These are phyloP conservation scores for Melanomma pulvis-pyrius DNA, from an alignment of 495 filamentous ascomycete genomes.

Conservation along the genomic window DNA sequence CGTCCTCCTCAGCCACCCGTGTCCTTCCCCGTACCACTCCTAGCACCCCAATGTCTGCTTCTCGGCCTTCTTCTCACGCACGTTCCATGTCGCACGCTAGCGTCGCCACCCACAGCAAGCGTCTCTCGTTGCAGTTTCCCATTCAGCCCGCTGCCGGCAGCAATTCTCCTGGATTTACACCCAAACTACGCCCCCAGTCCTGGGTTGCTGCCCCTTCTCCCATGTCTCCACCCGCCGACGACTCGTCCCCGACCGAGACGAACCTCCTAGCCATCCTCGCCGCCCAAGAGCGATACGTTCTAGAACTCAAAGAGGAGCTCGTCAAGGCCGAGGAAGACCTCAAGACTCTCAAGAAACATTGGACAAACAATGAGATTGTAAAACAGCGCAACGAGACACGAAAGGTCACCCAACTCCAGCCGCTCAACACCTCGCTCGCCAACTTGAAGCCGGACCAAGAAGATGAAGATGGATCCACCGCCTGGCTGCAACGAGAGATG, in stretches of 20 bases:
- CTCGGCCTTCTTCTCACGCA: conserved; percentile 19
- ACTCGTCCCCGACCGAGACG: conserved; percentile 64
- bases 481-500: conserved; percentile 55
- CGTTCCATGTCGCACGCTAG: conserved; percentile 38
- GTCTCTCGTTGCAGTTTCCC: conserved; percentile 80
- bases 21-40: conserved; percentile 12
- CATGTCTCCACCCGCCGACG: conserved; percentile 54
- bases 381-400: conserved; percentile 72
- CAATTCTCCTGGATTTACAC: conserved; percentile 35
- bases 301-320: conserved; percentile 90
- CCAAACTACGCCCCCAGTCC: conserved; percentile 35
- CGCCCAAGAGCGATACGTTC: conserved; percentile 86
- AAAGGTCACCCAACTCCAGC: conserved; percentile 59
- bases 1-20: conserved; percentile 4
- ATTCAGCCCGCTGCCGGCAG: conserved; percentile 50
- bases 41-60: conserved; percentile 13
- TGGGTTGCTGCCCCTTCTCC: conserved; percentile 30
- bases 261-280: conserved; percentile 85
- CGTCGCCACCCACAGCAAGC: conserved; percentile 65
- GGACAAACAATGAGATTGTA: conserved; percentile 74
- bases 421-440: conserved; percentile 50
- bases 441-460: conserved; percentile 35
- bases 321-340: conserved; percentile 77
- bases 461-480: conserved; percentile 43
- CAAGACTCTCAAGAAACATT: conserved; percentile 75